A percentile compares a stretch with the other conserved stretches of the same genome.
phyloP scores from a whole-genome alignment of 371 early-diverging fungal species.

The Mucor racemosus region DNA sequence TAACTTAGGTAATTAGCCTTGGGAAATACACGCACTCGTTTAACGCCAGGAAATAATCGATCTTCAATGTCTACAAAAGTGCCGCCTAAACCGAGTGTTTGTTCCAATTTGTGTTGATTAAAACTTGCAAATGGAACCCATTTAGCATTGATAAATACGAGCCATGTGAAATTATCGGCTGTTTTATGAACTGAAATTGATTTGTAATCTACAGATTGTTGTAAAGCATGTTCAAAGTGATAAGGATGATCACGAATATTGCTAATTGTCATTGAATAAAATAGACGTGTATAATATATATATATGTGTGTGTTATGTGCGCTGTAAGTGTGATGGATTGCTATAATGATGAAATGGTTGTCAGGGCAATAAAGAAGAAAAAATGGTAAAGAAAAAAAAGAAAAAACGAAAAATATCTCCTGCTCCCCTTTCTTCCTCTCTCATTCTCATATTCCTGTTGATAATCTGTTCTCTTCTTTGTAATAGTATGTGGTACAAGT shows the following conservation, averaged over 20 bases:
- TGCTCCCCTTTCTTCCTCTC: background rate
- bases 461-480: background rate
- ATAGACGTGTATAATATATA: background rate
- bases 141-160: conserved; percentile 47
- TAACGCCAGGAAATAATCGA: conserved; percentile 47
- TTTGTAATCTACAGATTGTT: conserved; percentile 33
- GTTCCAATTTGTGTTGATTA: conserved; percentile 51
- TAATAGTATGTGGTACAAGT: background rate
- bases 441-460: background rate
- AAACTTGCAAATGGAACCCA: conserved; percentile 52
- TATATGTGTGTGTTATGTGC: background rate
- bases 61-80: conserved; percentile 57
- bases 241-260: conserved; percentile 49
- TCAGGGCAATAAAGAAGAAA: background rate
- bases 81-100: conserved; percentile 50
- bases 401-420: background rate
- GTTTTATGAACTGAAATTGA: conserved; percentile 22
- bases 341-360: background rate
- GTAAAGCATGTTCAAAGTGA: conserved; percentile 44
- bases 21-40: conserved; percentile 54
- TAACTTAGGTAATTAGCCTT: conserved; percentile 53
- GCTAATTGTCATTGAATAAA: conserved; percentile 14
- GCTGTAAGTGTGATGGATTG: background rate
- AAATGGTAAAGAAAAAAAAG: background rate
- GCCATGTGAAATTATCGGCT: conserved; percentile 43